phyloP scores from a whole-genome alignment of 2,329 filamentous ascomycete genomes.

The Fusarium kyushuense region DNA sequence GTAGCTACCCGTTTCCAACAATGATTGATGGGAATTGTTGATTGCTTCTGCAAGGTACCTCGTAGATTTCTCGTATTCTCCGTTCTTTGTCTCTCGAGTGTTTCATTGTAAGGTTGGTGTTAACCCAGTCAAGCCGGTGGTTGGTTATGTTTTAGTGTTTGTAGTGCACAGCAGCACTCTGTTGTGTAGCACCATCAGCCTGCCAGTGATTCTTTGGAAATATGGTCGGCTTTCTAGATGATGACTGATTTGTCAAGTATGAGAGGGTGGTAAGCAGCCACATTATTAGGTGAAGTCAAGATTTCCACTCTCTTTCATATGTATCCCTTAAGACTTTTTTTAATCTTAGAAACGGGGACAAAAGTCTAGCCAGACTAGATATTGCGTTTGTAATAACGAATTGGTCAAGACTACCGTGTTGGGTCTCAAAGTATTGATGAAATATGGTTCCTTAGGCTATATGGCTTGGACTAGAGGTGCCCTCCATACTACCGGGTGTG shows the following conservation, averaged over 20 bases:
- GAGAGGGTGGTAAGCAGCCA: not conserved
- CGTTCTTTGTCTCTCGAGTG: not conserved
- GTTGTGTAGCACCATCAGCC: not conserved
- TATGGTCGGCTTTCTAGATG: not conserved
- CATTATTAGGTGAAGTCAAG: not conserved
- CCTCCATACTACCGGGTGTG: too few relatives aligned
- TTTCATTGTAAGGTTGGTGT: slow-evolving; percentile 1
- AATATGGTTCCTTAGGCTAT: too few relatives aligned
- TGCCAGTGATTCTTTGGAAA: not conserved
- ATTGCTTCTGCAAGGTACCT: slow-evolving; percentile 17
- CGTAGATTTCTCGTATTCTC: slow-evolving; percentile 27
- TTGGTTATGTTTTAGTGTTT: slow-evolving; percentile 7
- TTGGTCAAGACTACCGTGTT: too few relatives aligned
- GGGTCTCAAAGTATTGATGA: too few relatives aligned
- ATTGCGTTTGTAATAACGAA: too few relatives aligned
- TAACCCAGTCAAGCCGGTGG: slow-evolving; percentile 5
- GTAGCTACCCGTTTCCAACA: slow-evolving; percentile 26
- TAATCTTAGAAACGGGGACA: too few relatives aligned
- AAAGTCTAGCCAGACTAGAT: too few relatives aligned
- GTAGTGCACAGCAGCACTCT: not conserved
- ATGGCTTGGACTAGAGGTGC: too few relatives aligned
- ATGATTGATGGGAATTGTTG: slow-evolving; percentile 21
- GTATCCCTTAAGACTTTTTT: too few relatives aligned
- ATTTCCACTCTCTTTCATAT: too few relatives aligned
- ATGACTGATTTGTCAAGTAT: not conserved